Percentiles rank a stretch among this genome's conserved stretches.
Conservation (phyloP, 768 basidiomycete genomes). For the Lanmaoa pseudosensibilis region DNA sequence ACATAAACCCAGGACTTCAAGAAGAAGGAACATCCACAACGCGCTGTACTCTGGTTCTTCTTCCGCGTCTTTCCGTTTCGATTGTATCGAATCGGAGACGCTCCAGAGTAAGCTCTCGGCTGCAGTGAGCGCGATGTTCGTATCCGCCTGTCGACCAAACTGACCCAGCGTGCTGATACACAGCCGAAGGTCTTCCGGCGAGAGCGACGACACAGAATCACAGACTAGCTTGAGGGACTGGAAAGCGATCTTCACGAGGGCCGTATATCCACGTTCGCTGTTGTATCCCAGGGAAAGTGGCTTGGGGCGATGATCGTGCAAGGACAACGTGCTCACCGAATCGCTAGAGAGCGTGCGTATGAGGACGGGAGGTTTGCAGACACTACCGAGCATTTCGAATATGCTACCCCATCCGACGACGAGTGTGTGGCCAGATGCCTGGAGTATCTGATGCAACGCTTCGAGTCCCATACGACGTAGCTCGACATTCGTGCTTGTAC, state of each 20-base stretch:
- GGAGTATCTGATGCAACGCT: constrained; percentile 85
- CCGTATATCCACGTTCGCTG: constrained; percentile 67
- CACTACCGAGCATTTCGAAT: constrained; percentile 88
- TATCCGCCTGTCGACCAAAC: constrained; percentile 90
- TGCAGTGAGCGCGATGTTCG: constrained; percentile 93
- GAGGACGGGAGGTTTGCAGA: constrained; percentile 61
- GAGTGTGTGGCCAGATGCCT: constrained; percentile 88
- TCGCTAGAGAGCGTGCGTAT: constrained; percentile 40
- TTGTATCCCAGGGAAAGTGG: constrained; percentile 55
- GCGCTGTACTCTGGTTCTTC: constrained; percentile 73
- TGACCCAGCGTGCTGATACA: constrained; percentile 90
- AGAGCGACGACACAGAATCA: constrained; percentile 83
- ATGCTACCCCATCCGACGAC: constrained; percentile 92
- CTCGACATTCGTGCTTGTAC: constrained; percentile 60
- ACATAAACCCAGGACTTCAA: constrained; percentile 81
- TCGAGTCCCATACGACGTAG: constrained; percentile 86
- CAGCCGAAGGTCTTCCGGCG: constrained; percentile 75
- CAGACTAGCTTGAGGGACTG: constrained; percentile 92
- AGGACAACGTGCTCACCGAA: constrained; percentile 43
- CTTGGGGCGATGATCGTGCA: constrained; percentile 39
- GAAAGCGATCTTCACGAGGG: constrained; percentile 89
- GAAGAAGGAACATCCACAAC: constrained; percentile 91
- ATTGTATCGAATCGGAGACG: constrained; percentile 92
- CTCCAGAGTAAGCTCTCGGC: constrained; percentile 94
- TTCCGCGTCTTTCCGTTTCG: constrained; percentile 65